Evolutionary conservation across 495 filamentous ascomycete genomes (phyloP).

Genomic region (Penicillium parvum): DNA sequence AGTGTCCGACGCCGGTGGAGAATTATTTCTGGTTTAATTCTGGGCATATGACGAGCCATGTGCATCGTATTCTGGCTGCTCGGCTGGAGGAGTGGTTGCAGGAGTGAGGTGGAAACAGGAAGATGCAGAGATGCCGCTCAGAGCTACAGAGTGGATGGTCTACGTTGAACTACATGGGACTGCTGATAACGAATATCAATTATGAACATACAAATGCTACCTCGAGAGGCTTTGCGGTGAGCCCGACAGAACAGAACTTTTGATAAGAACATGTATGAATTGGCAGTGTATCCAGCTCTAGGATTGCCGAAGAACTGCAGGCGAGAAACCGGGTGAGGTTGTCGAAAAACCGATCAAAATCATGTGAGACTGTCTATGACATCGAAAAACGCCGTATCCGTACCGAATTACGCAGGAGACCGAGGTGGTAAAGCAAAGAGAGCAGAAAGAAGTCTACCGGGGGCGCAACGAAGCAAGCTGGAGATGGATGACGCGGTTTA

Average conservation of each 20-base stretch:
- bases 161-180: neutral
- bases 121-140: too few species aligned
- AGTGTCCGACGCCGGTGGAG: slow-evolving; percentile 41
- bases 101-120: neutral
- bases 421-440: slow-evolving; percentile 18
- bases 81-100: slow-evolving; percentile 25
- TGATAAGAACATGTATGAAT: slow-evolving; percentile 28
- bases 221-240: slow-evolving; percentile 14
- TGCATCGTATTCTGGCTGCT: slow-evolving; percentile 37
- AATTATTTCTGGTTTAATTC: slow-evolving; percentile 52
- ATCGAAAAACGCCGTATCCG: slow-evolving; percentile 43
- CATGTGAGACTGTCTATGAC: slow-evolving; percentile 42
- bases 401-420: slow-evolving; percentile 39
- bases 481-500: slow-evolving; percentile 19
- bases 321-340: slow-evolving; percentile 7
- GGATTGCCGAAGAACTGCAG: slow-evolving; percentile 4
- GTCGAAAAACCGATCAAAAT: slow-evolving; percentile 17
- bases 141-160: neutral
- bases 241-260: slow-evolving; percentile 19
- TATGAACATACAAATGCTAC: slow-evolving; percentile 17
- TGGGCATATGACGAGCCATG: slow-evolving; percentile 46
- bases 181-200: slow-evolving; percentile 12
- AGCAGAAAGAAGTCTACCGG: slow-evolving; percentile 36
- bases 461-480: slow-evolving; percentile 11
- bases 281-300: slow-evolving; percentile 13